These are phyloP conservation scores for Chlorella sp. DNA, from an alignment of 139 green algal genomes.

Conservation along the genomic window DNA sequence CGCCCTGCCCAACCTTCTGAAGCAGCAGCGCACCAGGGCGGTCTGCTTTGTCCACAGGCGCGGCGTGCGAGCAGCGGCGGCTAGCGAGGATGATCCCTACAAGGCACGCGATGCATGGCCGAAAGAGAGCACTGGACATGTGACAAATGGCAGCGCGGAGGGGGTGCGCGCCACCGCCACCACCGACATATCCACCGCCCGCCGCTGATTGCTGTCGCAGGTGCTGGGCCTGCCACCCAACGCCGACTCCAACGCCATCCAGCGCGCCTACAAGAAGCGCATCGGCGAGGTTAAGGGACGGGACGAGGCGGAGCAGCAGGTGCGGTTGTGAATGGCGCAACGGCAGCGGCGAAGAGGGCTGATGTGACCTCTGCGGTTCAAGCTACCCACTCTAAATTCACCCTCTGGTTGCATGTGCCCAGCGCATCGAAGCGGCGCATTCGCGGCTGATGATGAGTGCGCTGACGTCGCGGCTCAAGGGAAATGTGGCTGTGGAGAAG, in stretches of 20 bases:
- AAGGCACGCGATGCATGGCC: too few species aligned
- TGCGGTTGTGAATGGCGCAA: too few species aligned
- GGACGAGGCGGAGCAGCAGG: slow-evolving; percentile 32
- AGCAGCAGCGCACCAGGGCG: too few species aligned
- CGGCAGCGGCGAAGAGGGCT: too few species aligned
- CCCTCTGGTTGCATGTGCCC: too few species aligned
- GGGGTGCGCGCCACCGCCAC: slow-evolving; percentile 1
- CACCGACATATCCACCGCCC: not conserved
- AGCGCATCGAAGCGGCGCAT: slow-evolving; percentile 59
- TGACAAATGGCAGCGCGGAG: not conserved
- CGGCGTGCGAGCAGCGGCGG: too few species aligned
- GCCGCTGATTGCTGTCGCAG: slow-evolving; percentile 23
- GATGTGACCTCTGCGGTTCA: too few species aligned
- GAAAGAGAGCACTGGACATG: too few species aligned
- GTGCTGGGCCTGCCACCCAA: slow-evolving; percentile 48
- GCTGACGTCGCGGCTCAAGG: slow-evolving; percentile 48
- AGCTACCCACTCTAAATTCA: too few species aligned
- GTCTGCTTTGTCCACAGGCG: too few species aligned
- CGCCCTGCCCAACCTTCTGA: too few species aligned
- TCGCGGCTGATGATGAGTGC: slow-evolving; percentile 58
- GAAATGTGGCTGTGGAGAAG: slow-evolving; percentile 45
- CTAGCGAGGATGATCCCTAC: too few species aligned
- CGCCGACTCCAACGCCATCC: slow-evolving; percentile 46
- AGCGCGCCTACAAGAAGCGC: slow-evolving; percentile 51
- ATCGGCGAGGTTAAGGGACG: slow-evolving; percentile 35